Conservation (phyloP, 805 yeast genomes). For the Clavispora fructus region DNA sequence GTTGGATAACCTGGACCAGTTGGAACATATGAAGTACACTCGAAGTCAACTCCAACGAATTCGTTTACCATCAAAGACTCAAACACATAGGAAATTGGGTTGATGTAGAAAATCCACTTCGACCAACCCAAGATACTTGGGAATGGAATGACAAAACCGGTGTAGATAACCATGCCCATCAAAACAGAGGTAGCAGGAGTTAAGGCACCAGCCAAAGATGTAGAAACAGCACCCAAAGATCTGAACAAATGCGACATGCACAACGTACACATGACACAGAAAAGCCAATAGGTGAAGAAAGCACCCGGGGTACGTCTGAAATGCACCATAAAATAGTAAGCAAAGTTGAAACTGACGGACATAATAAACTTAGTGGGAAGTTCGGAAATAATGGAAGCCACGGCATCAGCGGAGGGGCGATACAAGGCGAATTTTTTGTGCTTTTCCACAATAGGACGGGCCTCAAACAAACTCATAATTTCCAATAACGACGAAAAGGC, state of each 20-base stretch:
- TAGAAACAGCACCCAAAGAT: slow-evolving; percentile 39
- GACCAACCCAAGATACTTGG: slow-evolving; percentile 32
- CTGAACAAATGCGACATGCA: slow-evolving; percentile 38
- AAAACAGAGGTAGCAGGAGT: slow-evolving; percentile 42
- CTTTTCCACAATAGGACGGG: slow-evolving; percentile 62
- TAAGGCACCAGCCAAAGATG: slow-evolving; percentile 37
- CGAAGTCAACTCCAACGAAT: slow-evolving; percentile 51
- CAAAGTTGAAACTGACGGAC: slow-evolving; percentile 29
- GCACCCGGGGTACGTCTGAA: slow-evolving; percentile 33
- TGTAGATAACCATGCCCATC: slow-evolving; percentile 51
- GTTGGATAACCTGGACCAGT: slow-evolving; percentile 49
- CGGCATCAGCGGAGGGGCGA: slow-evolving; percentile 69
- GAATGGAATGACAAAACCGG: slow-evolving; percentile 42
- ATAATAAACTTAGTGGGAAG: slow-evolving; percentile 52
- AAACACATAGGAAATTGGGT: slow-evolving; percentile 36
- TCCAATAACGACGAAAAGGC: slow-evolving; percentile 59
- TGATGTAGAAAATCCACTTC: slow-evolving; percentile 37
- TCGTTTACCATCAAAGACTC: slow-evolving; percentile 65
- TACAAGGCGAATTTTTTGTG: slow-evolving; percentile 70
- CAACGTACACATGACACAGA: slow-evolving; percentile 19
- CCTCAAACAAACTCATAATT: slow-evolving; percentile 52
- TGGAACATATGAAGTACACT: slow-evolving; percentile 57
- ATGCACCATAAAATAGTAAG: slow-evolving; percentile 25
- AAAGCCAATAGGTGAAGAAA: slow-evolving; percentile 35
- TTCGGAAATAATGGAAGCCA: slow-evolving; percentile 56